These are phyloP conservation scores for Pugionium dolabratum DNA, from an alignment of 345 rosid genomes.

Conservation along the genomic window DNA sequence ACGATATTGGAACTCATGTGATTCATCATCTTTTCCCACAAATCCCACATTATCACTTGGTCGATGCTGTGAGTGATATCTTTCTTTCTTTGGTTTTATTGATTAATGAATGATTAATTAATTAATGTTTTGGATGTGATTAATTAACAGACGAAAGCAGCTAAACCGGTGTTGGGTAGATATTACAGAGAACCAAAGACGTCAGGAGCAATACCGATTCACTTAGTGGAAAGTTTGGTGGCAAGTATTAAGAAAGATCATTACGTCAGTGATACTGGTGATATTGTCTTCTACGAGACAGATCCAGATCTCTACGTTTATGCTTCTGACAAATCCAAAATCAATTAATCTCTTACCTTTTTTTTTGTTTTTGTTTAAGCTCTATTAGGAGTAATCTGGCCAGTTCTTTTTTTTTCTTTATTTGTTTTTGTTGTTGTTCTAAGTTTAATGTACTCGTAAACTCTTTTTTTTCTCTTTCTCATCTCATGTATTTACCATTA, in stretches of 20 bases:
- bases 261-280: constrained; percentile 75
- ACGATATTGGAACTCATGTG: constrained; percentile 91
- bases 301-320: constrained; percentile 50
- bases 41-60: constrained; percentile 82
- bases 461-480: background rate
- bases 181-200: constrained; percentile 78
- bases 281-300: constrained; percentile 66
- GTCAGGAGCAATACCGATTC: constrained; percentile 71
- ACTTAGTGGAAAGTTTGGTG: constrained; percentile 54
- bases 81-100: background rate
- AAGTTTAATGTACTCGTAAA: constrained; percentile 30
- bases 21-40: constrained; percentile 95
- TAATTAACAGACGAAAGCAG: constrained; percentile 60
- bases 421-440: constrained; percentile 19
- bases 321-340: constrained; percentile 40
- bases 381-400: constrained; percentile 35
- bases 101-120: too few relatives aligned
- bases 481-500: constrained; percentile 35
- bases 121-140: too few relatives aligned
- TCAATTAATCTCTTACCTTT: constrained; percentile 14
- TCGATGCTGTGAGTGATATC: constrained; percentile 61
- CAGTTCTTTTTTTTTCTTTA: background rate
- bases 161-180: constrained; percentile 72
- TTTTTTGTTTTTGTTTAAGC: constrained; percentile 10
- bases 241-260: constrained; percentile 67